Conservation (phyloP, 2,329 filamentous ascomycete genomes). For the Claviceps sp. region DNA sequence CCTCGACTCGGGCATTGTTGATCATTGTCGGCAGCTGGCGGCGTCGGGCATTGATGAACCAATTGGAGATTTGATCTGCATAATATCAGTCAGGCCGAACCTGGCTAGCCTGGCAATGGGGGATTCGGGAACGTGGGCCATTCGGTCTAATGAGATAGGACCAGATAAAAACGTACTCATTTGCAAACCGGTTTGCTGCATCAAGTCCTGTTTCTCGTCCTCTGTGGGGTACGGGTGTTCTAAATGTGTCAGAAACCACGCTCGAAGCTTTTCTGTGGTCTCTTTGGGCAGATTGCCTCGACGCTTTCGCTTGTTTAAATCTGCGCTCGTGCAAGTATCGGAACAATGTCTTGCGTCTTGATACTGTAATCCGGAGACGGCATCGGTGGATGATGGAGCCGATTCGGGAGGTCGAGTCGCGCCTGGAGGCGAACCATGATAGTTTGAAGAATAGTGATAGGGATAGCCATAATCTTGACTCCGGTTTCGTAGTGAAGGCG, state of each 20-base stretch:
- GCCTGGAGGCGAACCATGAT: slow-evolving; percentile 33
- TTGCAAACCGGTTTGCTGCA: slow-evolving; percentile 61
- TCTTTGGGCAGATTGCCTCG: slow-evolving; percentile 85
- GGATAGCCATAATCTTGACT: slow-evolving; percentile 22
- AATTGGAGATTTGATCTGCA: slow-evolving; percentile 59
- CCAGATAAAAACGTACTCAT: slow-evolving; percentile 47
- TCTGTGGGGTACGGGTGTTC: slow-evolving; percentile 77
- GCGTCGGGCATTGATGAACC: slow-evolving; percentile 67
- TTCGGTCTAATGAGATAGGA: background rate
- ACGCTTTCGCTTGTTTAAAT: slow-evolving; percentile 45
- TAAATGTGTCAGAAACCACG: slow-evolving; percentile 68
- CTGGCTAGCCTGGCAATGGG: no score
- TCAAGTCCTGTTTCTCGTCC: slow-evolving; percentile 74
- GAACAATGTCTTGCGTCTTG: slow-evolving; percentile 30
- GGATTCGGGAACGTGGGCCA: no score
- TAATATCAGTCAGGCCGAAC: slow-evolving; percentile 2
- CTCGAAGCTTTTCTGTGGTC: slow-evolving; percentile 66
- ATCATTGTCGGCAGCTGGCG: slow-evolving; percentile 50
- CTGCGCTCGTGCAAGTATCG: slow-evolving; percentile 24
- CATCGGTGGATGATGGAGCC: slow-evolving; percentile 27
- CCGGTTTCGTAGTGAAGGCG: slow-evolving; percentile 16
- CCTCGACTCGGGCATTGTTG: slow-evolving; percentile 40
- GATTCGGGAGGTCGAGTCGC: slow-evolving; percentile 30
- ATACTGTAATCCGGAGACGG: slow-evolving; percentile 25
- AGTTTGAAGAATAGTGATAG: slow-evolving; percentile 30